Evolutionary conservation across 805 yeast genomes (phyloP), one percentile per base, ranked within the genome.

Genomic region (Geotrichum ghanense): DNA sequence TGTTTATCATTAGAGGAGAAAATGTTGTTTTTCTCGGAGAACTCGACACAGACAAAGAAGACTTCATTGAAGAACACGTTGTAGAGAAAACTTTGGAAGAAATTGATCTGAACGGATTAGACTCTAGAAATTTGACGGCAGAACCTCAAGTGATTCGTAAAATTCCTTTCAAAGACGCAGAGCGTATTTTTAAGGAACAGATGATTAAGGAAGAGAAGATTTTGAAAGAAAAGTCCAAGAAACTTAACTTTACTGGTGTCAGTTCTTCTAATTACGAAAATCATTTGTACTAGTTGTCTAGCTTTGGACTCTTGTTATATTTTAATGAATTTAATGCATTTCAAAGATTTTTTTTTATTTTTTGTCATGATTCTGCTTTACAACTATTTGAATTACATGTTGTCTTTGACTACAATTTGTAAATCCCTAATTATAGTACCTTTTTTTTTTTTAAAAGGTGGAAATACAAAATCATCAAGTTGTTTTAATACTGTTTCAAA

Each of bases 1-100:
- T 86, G 44, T 81, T 80, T 60, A 75, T 92, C 68, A 81, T 92
- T 37, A 82, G 98, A 66, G 98, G 98, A 51, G 98, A 92, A 64
- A 90, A 90, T 57, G 92, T 92, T 6, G 92, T 89, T 7, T 76
- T 89, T 79, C 63, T 92, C 61, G 98, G 97, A 19, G 97, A 90
- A 62, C 75, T 90, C 51, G 96, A 89, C 63, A 83, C 87, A 51
- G 95, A 86, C 59, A 75, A 69, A 51, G 95, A 88, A 64, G 95
- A 84, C 58, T 75, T 69, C 21, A 41, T 48, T 20, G 59, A 56
- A 43, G 47, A 45, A 51, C 41, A 22, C 20, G 45, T 42, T 10
- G 37, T 39, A 20, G 25, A 21, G 42, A 39, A n/a, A 20, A 20
- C 27, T 26, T 26, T 10, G 52, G 52, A 39, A 51, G 53, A 10